Base-by-base conservation (phyloP, 148 eudicot species). In the Camellia japonica region DNA sequence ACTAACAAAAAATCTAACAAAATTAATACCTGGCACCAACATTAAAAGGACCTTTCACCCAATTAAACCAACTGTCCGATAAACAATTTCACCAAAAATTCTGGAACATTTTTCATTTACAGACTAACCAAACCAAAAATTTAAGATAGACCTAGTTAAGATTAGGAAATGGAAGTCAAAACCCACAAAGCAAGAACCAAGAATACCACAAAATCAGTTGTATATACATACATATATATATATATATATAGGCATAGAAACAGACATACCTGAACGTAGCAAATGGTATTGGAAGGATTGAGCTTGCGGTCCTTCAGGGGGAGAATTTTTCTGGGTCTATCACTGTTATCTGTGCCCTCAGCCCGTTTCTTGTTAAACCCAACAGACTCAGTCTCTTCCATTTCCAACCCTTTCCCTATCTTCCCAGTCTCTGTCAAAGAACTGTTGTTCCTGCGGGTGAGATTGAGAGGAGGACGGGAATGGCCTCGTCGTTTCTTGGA, bases 321-420 rank as follows among this genome's bases (percentile, higher is more conserved):
- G 66, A 90, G 90, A 64, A 73, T 77, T 82, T 82, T 86, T 68
- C 77, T 90, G 18, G 92, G 90, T 80, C 82, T 80, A 75, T 87
- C 89, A 38, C 75, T 84, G 75, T 87, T 88, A 84, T 95, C 98
- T 68, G 79, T 86, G 4, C 97, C 97, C 81, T 88, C 94, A 20
- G 98, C 97, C 83, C 97, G 90, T 68, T 85, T 90, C 78, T 82
- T 88, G 69, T 95, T 95, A 71, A 90, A 95, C 76, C 90, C 92
- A 80, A 80, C 49, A 68, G 79, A 56, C 7, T 83, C 84, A 44
- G 54, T 56, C 69, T 82, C 86, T 76, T 75, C 89, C 92, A 86
- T 92, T 46, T 81, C 74, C 43, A 51, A 60, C 60, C 65, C 83
- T 74, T 85, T 87, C 18, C 86, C 87, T 42, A 18, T 62, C 55